Conservation (phyloP, 108 stramenopile species). For the Chaetoceros tenuissimus region DNA sequence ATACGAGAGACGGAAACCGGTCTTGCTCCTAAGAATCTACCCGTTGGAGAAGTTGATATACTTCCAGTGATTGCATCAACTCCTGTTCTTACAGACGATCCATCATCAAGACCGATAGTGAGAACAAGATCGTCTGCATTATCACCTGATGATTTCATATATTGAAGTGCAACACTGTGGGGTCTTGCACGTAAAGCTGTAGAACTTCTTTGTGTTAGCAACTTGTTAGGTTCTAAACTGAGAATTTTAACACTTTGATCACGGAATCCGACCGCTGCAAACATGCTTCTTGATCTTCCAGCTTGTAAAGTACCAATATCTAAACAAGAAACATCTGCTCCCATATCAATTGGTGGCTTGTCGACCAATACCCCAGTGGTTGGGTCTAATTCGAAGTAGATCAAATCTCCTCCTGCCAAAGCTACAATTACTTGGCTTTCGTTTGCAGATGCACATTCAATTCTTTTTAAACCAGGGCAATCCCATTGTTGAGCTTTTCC, state of each 20-base stretch:
- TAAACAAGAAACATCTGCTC: conserved; percentile 87
- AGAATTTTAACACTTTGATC: conserved; percentile 85
- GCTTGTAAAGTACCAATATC: conserved; percentile 80
- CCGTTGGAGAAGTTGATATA: conserved; percentile 79
- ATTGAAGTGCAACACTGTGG: conserved; percentile 48
- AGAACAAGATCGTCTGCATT: conserved; percentile 52
- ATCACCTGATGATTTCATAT: conserved; percentile 9
- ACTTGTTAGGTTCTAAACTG: conserved; percentile 72
- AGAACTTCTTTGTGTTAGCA: conserved; percentile 42
- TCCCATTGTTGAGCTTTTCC: conserved; percentile 80
- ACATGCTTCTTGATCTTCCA: conserved; percentile 69
- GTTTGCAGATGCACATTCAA: conserved; percentile 89
- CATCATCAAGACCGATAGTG: conserved; percentile 87
- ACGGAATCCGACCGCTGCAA: conserved; percentile 89
- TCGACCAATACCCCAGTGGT: conserved; percentile 70
- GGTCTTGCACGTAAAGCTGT: conserved; percentile 60
- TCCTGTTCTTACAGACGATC: conserved; percentile 71
- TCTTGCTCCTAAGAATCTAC: conserved; percentile 86
- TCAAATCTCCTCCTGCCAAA: conserved; percentile 88
- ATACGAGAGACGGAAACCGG: conserved; percentile 87
- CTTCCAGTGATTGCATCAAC: conserved; percentile 87
- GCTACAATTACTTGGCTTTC: conserved; percentile 88
- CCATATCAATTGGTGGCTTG: conserved; percentile 70
- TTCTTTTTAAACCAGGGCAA: conserved; percentile 82
- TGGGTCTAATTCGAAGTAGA: conserved; percentile 94